A percentile compares a stretch with the other conserved stretches of the same genome.
Conservation (phyloP, 2,329 filamentous ascomycete species). For the Fusarium guadeloupense region DNA sequence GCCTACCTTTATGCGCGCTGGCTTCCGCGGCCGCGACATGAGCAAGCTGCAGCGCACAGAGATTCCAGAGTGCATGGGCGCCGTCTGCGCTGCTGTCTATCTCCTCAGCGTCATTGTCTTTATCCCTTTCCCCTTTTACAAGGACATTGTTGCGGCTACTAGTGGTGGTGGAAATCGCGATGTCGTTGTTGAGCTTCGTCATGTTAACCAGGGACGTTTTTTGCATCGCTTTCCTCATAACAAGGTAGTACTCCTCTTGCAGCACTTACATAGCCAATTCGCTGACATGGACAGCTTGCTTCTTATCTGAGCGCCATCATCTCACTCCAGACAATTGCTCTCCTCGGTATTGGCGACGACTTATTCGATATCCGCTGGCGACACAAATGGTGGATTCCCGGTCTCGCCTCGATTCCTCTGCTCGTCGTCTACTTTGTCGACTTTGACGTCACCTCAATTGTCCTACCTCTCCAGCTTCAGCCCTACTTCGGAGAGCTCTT, state of each 20-base stretch:
- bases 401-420: conserved; percentile 90
- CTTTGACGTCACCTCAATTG: conserved; percentile 95
- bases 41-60: conserved; percentile 75
- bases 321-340: conserved; percentile 87
- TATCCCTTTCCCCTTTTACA: conserved; percentile 97
- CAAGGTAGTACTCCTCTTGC: conserved; percentile 68
- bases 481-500: conserved; percentile 86
- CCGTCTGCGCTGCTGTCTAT: conserved; percentile 91
- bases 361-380: conserved; percentile 98
- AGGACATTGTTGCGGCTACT: conserved; percentile 94
- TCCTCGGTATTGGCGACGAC: conserved; percentile 94
- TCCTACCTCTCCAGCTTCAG: conserved; percentile 86
- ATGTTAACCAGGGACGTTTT: conserved; percentile 83
- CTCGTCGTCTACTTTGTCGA: conserved; percentile 98
- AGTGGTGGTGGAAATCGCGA: conserved; percentile 93
- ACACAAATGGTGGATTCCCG: conserved; percentile 98
- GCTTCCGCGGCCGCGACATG: conserved; percentile 89
- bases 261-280: neutral
- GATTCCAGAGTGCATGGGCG: conserved; percentile 96
- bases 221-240: conserved; percentile 93
- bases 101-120: conserved; percentile 89
- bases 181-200: conserved; percentile 76
- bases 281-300: conserved; percentile 70
- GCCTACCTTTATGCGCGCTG: conserved; percentile 85
- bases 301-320: conserved; percentile 95